phyloP scores from a whole-genome alignment of 306 rosid species.

The Cicer cuneatum region DNA sequence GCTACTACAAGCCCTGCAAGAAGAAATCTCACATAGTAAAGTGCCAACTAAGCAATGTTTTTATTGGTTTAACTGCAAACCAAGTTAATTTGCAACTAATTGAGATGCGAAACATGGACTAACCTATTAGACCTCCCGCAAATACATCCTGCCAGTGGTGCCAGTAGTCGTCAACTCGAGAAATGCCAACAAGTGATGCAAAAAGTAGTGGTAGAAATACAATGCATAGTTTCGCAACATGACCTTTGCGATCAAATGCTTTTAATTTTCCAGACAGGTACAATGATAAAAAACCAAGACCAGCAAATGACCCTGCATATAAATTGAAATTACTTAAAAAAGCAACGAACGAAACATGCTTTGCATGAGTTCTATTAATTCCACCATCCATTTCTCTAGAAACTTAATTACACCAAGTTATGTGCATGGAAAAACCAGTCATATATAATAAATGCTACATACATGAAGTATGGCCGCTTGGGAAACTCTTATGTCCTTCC shows the following conservation, averaged over 20 bases:
- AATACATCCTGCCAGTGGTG: slow-evolving; percentile 96
- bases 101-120: slow-evolving; percentile 40
- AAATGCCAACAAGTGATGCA: slow-evolving; percentile 86
- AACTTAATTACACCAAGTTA: slow-evolving; percentile 13
- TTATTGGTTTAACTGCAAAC: neutral
- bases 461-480: slow-evolving; percentile 94
- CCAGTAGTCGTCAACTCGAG: slow-evolving; percentile 93
- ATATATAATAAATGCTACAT: slow-evolving; percentile 41
- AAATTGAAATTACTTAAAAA: slow-evolving; percentile 40
- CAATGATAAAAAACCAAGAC: slow-evolving; percentile 77
- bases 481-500: slow-evolving; percentile 97
- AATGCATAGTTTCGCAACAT: slow-evolving; percentile 78
- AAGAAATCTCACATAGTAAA: slow-evolving; percentile 1
- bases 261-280: slow-evolving; percentile 80
- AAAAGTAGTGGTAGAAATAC: slow-evolving; percentile 74
- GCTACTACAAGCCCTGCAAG: slow-evolving; percentile 74
- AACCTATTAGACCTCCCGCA: slow-evolving; percentile 87
- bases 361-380: slow-evolving; percentile 16
- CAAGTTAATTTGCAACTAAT: slow-evolving; percentile 14
- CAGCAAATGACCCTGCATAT: slow-evolving; percentile 87
- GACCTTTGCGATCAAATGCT: slow-evolving; percentile 76
- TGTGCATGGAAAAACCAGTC: slow-evolving; percentile 1
- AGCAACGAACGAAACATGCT: neutral
- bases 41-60: slow-evolving; percentile 12
- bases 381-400: slow-evolving; percentile 30